phyloP scores from a whole-genome alignment of 805 yeast species.

The Wickerhamomyces sydowiorum region DNA sequence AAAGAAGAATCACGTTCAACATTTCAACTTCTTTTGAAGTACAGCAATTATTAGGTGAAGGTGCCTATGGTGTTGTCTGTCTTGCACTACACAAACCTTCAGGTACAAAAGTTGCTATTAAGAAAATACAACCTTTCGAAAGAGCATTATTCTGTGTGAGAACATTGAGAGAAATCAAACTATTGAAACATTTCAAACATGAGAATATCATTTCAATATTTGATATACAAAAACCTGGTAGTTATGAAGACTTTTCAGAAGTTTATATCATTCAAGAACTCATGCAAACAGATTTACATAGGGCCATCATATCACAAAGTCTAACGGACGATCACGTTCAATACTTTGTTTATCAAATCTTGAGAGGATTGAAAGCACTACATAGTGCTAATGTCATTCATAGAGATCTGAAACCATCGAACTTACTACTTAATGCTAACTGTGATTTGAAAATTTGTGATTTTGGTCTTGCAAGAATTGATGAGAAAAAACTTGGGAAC shows the following conservation, averaged over 20 bases:
- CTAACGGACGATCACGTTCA: conserved; percentile 91
- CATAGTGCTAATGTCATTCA: conserved; percentile 94
- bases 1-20: conserved; percentile 56
- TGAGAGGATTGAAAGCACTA: conserved; percentile 83
- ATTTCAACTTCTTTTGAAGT: conserved; percentile 85
- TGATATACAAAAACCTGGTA: conserved; percentile 82
- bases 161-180: conserved; percentile 83
- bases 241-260: conserved; percentile 72
- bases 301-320: conserved; percentile 75
- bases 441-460: conserved; percentile 94
- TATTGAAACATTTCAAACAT: conserved; percentile 85
- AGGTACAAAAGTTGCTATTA: conserved; percentile 88
- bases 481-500: conserved; percentile 16
- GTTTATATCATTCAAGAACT: conserved; percentile 85
- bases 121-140: conserved; percentile 89
- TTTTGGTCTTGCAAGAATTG: conserved; percentile 75
- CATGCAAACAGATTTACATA: conserved; percentile 84
- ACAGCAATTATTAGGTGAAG: conserved; percentile 84
- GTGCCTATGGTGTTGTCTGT: conserved; percentile 94
- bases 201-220: conserved; percentile 88
- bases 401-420: conserved; percentile 88
- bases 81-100: conserved; percentile 84
- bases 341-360: conserved; percentile 85
- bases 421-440: conserved; percentile 78
- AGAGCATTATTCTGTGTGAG: conserved; percentile 84